Percentiles rank a stretch among this genome's conserved stretches.
Evolutionary conservation across 2,329 filamentous ascomycete species (phyloP).

Genomic region (Neocucurbitaria cava): DNA sequence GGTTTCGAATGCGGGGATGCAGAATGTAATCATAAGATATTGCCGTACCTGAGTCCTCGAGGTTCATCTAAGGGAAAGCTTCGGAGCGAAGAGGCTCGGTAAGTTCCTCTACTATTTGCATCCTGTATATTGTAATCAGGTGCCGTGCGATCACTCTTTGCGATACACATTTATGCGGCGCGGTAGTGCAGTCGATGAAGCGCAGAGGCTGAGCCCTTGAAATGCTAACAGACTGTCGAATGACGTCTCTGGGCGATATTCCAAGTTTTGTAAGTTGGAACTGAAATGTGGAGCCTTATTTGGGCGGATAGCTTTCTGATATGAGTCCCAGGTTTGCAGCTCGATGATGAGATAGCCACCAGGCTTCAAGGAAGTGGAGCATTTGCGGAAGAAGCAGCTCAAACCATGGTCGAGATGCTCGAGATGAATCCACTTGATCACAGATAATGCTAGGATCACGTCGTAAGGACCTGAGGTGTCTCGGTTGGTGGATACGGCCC

Average conservation of each 20-base stretch:
- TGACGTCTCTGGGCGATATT: slow-evolving; percentile 44
- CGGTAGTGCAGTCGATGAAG: slow-evolving; percentile 38
- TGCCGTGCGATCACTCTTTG: slow-evolving; percentile 25
- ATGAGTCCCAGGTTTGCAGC: slow-evolving; percentile 47
- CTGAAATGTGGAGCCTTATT: slow-evolving; percentile 43
- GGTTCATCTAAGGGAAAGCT: not conserved
- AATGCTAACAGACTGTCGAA: slow-evolving; percentile 39
- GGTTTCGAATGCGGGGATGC: not conserved
- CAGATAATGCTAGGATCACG: slow-evolving; percentile 48
- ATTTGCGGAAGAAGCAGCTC: slow-evolving; percentile 42
- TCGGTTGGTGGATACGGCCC: slow-evolving; percentile 34
- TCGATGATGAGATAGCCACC: slow-evolving; percentile 45
- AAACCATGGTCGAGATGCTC: slow-evolving; percentile 45
- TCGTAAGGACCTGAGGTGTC: slow-evolving; percentile 38
- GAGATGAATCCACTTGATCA: slow-evolving; percentile 51
- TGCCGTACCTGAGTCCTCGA: not conserved
- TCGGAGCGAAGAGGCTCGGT: not conserved
- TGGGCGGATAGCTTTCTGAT: slow-evolving; percentile 43
- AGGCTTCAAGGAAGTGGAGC: slow-evolving; percentile 32
- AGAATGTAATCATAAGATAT: not conserved
- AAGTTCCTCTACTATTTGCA: not conserved
- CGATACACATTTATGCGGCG: slow-evolving; percentile 45
- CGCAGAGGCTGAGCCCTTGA: slow-evolving; percentile 33
- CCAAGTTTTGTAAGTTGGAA: slow-evolving; percentile 31
- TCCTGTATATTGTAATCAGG: not conserved